Base-by-base conservation (phyloP, 352 stramenopile genomes). In the Phytophthora pistaciae region DNA sequence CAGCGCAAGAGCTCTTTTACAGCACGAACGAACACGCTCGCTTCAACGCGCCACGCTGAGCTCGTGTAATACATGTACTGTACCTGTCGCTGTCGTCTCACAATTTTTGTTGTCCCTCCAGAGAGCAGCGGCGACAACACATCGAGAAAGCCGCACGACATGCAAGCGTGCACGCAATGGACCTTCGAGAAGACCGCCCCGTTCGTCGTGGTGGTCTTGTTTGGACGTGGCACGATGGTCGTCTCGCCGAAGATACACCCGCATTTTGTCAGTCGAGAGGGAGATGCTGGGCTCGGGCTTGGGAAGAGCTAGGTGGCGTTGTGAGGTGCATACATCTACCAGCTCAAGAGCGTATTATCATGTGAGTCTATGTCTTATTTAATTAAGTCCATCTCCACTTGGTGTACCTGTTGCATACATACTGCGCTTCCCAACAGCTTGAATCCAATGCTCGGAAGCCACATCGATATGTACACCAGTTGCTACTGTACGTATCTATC, bases 221-320 rank as follows among this genome's bases (percentile, higher is more conserved):
- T 46, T 46, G 38, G 11, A 42, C 8, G 36, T 42, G 40, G 18
- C 42, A 49, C 5, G 16, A n/a, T 18, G 16, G 42, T 49, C 18
- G 18, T 49, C 42, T 5, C 21, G 42, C 42, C 42, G 42, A 49
- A 6, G 31, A 36, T n/a, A 14, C 13, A 29, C 38, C 14, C 38
- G 38, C 38, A 46, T 65, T 57, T 52, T 42, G 48, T 46, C 48
- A 58, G 60, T 58, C 44, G 59, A 23, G 42, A 50, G 18, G 42
- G 42, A 5, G 16, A n/a, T 21, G 16, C 42, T 7, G 16, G 38
- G 38, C 14, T 18, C 38, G 10, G 16, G 10, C 38, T 14, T 46
- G 38, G 13, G 38, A 46, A 46, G 38, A 46, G 38, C 38, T n/a
- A 36, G 31, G 31, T 36, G 31, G 31, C 8, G 29, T 8, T 33